A percentile compares a stretch with the other conserved stretches of the same genome.
Evolutionary conservation across 1,139 yeast genomes (phyloP).

Genomic region (Protomyces macrosporus): DNA sequence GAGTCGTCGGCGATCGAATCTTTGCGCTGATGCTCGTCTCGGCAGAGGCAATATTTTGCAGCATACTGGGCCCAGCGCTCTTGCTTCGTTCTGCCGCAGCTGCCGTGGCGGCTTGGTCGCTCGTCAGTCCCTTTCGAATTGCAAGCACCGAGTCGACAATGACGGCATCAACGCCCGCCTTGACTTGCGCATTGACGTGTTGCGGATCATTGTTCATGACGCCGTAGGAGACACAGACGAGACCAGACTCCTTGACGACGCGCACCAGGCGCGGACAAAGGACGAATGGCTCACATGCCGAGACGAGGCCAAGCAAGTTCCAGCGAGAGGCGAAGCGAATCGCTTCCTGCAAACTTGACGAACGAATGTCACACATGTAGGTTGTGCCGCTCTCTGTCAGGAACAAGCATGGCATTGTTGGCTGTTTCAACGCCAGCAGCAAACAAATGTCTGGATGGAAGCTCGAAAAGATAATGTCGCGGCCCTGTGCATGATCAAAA

Average conservation of each 20-base stretch:
- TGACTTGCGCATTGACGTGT: conserved; percentile 78
- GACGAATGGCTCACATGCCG: conserved; percentile 79
- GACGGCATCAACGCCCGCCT: conserved; percentile 95
- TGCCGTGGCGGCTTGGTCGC: neutral
- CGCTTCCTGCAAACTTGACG: conserved; percentile 83
- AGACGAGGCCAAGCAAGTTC: conserved; percentile 87
- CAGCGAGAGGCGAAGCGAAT: conserved; percentile 85
- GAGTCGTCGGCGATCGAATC: too few species aligned
- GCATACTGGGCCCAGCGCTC: too few species aligned
- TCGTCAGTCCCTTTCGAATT: conserved; percentile 18
- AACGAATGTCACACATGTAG: conserved; percentile 81
- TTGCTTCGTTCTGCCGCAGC: neutral
- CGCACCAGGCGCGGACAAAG: conserved; percentile 83
- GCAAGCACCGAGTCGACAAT: conserved; percentile 83
- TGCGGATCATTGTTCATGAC: conserved; percentile 77
- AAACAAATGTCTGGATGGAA: conserved; percentile 93
- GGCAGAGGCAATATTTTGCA: too few species aligned
- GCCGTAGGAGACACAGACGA: conserved; percentile 93
- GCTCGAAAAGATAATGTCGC: conserved; percentile 86
- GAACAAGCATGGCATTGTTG: conserved; percentile 71
- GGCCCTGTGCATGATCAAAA: conserved; percentile 68
- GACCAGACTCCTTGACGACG: conserved; percentile 65
- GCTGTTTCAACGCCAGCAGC: conserved; percentile 81
- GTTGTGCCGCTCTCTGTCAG: conserved; percentile 84
- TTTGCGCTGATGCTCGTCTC: too few species aligned